A percentile compares a stretch with the other conserved stretches of the same genome.
Evolutionary conservation across 176 grass and related monocot species (phyloP).

Genomic region (Eragrostis nindensis): DNA sequence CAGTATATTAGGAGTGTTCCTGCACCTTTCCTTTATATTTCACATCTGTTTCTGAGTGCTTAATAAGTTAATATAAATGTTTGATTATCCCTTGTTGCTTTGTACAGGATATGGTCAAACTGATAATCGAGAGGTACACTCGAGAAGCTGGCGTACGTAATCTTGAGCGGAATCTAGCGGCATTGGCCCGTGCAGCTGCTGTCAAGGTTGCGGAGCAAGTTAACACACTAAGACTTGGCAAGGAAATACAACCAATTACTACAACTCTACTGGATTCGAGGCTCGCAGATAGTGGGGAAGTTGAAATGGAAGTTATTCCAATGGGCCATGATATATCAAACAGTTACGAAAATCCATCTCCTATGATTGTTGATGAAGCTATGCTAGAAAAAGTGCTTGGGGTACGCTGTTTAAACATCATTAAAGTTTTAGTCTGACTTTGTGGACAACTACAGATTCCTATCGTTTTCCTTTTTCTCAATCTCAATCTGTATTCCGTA

Average conservation of each 20-base stretch:
- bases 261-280: constrained; percentile 71
- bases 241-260: constrained; percentile 74
- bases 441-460: constrained; percentile 1
- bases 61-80: constrained; percentile 1
- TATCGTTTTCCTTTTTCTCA: constrained; percentile 16
- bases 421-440: constrained; percentile 15
- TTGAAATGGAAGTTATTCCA: constrained; percentile 99
- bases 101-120: constrained; percentile 75
- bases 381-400: constrained; percentile 99
- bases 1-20: background rate
- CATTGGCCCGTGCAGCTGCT: constrained; percentile 88
- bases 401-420: constrained; percentile 54
- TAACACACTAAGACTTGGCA: constrained; percentile 60
- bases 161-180: constrained; percentile 85
- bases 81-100: constrained; percentile 24
- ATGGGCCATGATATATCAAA: constrained; percentile 92
- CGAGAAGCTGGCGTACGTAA: constrained; percentile 95
- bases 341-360: constrained; percentile 59
- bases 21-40: background rate
- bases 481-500: constrained; percentile 27
- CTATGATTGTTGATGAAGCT: constrained; percentile 78
- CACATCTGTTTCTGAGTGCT: constrained; percentile 6
- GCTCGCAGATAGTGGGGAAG: constrained; percentile 80
- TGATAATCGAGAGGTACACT: constrained; percentile 94
- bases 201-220: constrained; percentile 89